Base-by-base conservation (phyloP, 257 asterid genomes). In the Solanum gandarillasii region DNA sequence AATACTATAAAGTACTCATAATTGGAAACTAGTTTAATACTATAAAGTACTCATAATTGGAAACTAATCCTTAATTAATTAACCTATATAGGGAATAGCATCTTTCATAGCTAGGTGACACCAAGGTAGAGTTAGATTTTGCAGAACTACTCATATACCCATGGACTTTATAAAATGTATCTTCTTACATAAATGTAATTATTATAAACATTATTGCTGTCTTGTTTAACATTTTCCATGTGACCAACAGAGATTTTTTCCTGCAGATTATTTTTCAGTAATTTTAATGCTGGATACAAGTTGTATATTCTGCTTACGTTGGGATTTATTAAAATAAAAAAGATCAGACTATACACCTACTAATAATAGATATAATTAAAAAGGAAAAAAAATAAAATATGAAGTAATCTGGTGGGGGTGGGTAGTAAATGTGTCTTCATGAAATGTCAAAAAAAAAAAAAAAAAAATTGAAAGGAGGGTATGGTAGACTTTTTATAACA, bases 51-150 rank as follows among this genome's bases (percentile, higher is more conserved):
- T n/a, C 31, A n/a, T 62, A 62, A n/a, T 62, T 62, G 74, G 34
- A 68, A 58, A 68, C 14, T 38, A 34, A 14, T n/a, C 62, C 23
- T 90, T 84, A 87, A 87, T 86, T 38, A 87, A 87, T 86, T 38
- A 60, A 38, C 72, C 60, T 38, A 72, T 82, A 72, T 75, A 35
- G 74, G 88, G 95, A 91, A 95, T 91, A 90, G 98, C 97, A 95
- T 94, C 96, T 95, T 92, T 92, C 25, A 36, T 82, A 48, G 95
- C 96, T 92, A 92, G 91, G 93, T 91, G 97, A 94, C 98, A 94
- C 43, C 41, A 83, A 89, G 94, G 78, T 88, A 89, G 90, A 88
- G 98, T 90, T 92, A 87, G 90, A 90, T 92, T 78, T 88, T 91
- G 91, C 92, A 93, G 92, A 87, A 83, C 90, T 32, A 86, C 34